phyloP scores from a whole-genome alignment of 305 asterid genomes.

The Rubia tinctorum region DNA sequence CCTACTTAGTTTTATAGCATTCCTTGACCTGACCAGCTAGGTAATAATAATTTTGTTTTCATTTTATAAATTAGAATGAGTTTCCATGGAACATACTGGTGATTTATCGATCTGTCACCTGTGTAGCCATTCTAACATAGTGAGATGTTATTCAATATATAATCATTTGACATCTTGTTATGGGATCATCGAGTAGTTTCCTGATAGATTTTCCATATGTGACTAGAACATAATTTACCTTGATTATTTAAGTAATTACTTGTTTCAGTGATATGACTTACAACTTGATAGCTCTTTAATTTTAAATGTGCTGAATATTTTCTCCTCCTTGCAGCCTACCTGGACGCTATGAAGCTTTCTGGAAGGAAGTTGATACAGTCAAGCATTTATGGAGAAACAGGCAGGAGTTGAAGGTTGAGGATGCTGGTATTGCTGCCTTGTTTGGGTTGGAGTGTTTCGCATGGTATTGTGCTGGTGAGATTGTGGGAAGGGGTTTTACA shows the following conservation, averaged over 20 bases:
- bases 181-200: not conserved
- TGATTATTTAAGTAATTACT: not conserved
- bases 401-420: conserved; percentile 66
- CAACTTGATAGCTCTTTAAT: not conserved
- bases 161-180: not conserved
- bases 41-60: not conserved
- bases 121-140: not conserved
- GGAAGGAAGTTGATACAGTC: conserved; percentile 71
- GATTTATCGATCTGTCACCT: not conserved
- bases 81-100: not conserved
- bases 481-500: conserved; percentile 79
- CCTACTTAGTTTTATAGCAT: not conserved
- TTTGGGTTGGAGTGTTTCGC: conserved; percentile 78
- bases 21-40: not conserved
- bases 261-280: not conserved
- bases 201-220: not conserved
- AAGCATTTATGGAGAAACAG: conserved; percentile 72
- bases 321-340: conserved; percentile 53
- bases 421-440: conserved; percentile 72
- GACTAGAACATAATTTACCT: not conserved
- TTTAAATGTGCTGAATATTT: not conserved
- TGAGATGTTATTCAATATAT: not conserved
- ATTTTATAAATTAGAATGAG: not conserved
- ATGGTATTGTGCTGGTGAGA: conserved; percentile 90
- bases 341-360: conserved; percentile 58